These are phyloP conservation scores for Penicillium sp. DNA, from an alignment of 2,329 filamentous ascomycete species.

Conservation along the genomic window DNA sequence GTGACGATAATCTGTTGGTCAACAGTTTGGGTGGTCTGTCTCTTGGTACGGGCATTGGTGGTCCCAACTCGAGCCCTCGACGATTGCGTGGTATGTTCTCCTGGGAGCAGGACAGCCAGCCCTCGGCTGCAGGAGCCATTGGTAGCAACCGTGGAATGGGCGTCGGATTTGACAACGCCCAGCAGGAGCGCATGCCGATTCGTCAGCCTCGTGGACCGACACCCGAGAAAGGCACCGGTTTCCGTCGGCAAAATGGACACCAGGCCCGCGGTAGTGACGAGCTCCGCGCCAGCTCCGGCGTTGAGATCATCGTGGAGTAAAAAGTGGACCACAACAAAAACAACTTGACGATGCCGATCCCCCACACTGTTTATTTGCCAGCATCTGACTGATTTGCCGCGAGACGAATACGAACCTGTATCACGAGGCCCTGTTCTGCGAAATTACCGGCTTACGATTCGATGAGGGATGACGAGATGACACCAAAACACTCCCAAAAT, in stretches of 20 bases:
- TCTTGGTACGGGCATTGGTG: constrained; percentile 47
- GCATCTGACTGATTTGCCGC: constrained; percentile 36
- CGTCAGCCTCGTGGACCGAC: constrained; percentile 58
- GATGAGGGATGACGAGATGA: constrained; percentile 47
- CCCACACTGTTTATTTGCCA: constrained; percentile 30
- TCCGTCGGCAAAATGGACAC: constrained; percentile 58
- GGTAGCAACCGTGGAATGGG: constrained; percentile 60
- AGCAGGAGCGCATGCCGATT: constrained; percentile 51
- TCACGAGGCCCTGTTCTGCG: constrained; percentile 38
- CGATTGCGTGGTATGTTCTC: constrained; percentile 56
- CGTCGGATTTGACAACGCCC: constrained; percentile 52
- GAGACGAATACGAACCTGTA: constrained; percentile 40
- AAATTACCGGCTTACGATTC: constrained; percentile 43
- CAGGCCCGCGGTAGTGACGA: constrained; percentile 59
- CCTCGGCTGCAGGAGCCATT: constrained; percentile 51
- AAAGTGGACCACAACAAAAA: constrained; percentile 5
- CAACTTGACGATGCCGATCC: constrained; percentile 10
- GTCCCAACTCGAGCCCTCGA: constrained; percentile 50
- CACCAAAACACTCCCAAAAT: constrained; percentile 23
- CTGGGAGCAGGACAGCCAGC: constrained; percentile 51
- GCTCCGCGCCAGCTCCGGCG: constrained; percentile 54
- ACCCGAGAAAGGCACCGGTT: constrained; percentile 53
- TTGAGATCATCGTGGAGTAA: constrained; percentile 61
- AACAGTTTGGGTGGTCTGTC: constrained; percentile 58
- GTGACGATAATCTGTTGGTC: constrained; percentile 56